Conservation (phyloP, 2,329 filamentous ascomycete species). For the Aspergillus piperis region DNA sequence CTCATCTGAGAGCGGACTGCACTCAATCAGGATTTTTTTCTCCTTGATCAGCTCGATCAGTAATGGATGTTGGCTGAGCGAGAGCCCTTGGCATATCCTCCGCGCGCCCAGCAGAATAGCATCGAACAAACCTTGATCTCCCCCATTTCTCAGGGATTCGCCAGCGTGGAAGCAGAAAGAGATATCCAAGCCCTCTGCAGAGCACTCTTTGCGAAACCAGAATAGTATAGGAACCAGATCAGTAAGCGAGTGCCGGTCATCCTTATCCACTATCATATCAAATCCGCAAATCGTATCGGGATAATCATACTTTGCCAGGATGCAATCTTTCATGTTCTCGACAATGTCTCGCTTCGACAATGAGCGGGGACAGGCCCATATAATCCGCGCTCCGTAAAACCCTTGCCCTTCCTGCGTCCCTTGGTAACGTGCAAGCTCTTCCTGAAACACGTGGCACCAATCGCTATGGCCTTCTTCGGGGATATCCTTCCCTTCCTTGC, state of each 20-base stretch:
- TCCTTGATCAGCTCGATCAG: conserved; percentile 87
- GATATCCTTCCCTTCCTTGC: conserved; percentile 62
- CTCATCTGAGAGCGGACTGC: conserved; percentile 89
- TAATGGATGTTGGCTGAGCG: conserved; percentile 86
- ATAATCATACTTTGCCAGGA: conserved; percentile 75
- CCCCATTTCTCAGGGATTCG: conserved; percentile 79
- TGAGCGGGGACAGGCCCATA: conserved; percentile 76
- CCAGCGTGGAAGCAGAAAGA: conserved; percentile 97
- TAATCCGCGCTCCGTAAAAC: conserved; percentile 84
- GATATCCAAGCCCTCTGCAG: conserved; percentile 73
- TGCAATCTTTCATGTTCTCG: conserved; percentile 83
- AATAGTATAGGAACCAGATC: conserved; percentile 83
- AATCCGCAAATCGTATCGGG: conserved; percentile 82
- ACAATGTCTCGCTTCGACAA: conserved; percentile 67
- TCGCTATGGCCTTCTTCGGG: conserved; percentile 68
- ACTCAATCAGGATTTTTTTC: conserved; percentile 83
- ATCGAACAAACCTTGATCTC: conserved; percentile 85
- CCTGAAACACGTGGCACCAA: conserved; percentile 71
- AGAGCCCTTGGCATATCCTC: conserved; percentile 86
- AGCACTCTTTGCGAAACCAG: conserved; percentile 88
- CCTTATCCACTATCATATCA: conserved; percentile 87
- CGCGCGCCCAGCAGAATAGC: conserved; percentile 83
- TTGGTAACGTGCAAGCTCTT: conserved; percentile 78
- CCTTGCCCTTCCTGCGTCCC: conserved; percentile 66
- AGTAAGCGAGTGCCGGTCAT: conserved; percentile 71